These are phyloP conservation scores for Quercus variabilis DNA, from an alignment of 306 rosid species.

Conservation along the genomic window DNA sequence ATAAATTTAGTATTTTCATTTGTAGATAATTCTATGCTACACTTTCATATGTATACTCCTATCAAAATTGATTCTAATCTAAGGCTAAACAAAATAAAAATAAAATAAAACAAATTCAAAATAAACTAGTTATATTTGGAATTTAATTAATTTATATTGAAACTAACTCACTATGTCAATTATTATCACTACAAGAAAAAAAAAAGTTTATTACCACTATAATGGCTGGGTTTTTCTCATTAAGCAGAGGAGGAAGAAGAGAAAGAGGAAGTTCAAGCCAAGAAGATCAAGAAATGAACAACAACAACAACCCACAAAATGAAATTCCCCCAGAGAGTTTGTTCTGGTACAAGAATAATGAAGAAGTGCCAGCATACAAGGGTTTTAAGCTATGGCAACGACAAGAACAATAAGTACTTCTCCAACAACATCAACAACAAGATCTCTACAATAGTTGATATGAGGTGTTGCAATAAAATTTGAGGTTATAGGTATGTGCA, in stretches of 20 bases:
- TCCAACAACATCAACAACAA: slow-evolving; percentile 39
- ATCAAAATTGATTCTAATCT: too few species aligned
- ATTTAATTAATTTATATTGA: too few species aligned
- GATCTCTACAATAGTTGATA: slow-evolving; percentile 44
- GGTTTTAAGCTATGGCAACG: slow-evolving; percentile 81
- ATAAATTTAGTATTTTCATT: too few species aligned
- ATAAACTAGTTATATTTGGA: too few species aligned
- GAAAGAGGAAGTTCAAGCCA: slow-evolving; percentile 1
- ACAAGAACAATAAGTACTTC: slow-evolving; percentile 37
- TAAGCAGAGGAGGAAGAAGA: slow-evolving; percentile 55
- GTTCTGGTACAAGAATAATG: slow-evolving; percentile 58
- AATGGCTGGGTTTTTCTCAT: slow-evolving; percentile 88
- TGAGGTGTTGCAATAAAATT: too few species aligned
- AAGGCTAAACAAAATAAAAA: too few species aligned
- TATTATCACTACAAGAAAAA: too few species aligned
- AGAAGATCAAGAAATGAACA: slow-evolving; percentile 1
- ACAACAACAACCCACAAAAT: slow-evolving; percentile 17
- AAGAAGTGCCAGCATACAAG: slow-evolving; percentile 45
- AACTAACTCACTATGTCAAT: too few species aligned
- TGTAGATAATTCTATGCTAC: too few species aligned
- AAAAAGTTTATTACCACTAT: neutral
- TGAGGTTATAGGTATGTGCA: too few species aligned
- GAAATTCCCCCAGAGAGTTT: slow-evolving; percentile 43
- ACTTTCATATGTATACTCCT: too few species aligned
- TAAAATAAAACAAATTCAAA: too few species aligned